phyloP scores from a whole-genome alignment of 2,329 filamentous ascomycete species.

The Calonectria pteridis region DNA sequence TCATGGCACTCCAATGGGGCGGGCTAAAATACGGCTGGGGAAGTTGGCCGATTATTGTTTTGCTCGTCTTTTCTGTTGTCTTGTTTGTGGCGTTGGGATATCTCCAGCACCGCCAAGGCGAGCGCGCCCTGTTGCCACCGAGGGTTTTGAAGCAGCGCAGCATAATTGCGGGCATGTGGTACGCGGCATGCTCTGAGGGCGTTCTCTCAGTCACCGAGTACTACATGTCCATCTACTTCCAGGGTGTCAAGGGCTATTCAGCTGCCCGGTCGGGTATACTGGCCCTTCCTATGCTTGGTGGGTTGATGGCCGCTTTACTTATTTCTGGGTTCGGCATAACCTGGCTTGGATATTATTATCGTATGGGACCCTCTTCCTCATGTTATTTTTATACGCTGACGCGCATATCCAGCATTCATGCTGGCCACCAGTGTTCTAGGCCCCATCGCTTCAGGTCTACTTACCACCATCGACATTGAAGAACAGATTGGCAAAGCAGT shows the following conservation, averaged over 20 bases:
- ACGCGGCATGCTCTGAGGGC: conserved; percentile 37
- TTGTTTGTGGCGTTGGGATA: conserved; percentile 33
- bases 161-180: conserved; percentile 42
- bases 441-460: conserved; percentile 37
- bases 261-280: conserved; percentile 34
- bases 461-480: conserved; percentile 36
- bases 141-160: conserved; percentile 40
- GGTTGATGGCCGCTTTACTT: conserved; percentile 28
- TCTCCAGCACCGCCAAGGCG: conserved; percentile 35
- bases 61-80: conserved; percentile 23
- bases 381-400: not conserved
- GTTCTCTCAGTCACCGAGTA: conserved; percentile 40
- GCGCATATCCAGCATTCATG: conserved; percentile 34
- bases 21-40: conserved; percentile 39
- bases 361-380: not conserved
- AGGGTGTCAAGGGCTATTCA: conserved; percentile 39
- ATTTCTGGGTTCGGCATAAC: conserved; percentile 40
- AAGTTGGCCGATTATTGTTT: conserved; percentile 35
- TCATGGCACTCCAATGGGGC: conserved; percentile 44
- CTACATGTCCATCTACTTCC: conserved; percentile 45
- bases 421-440: conserved; percentile 36
- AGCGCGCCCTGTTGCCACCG: conserved; percentile 32
- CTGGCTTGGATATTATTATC: conserved; percentile 41
- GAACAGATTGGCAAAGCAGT: conserved; percentile 39
- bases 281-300: conserved; percentile 40